Evolutionary conservation across 768 basidiomycete genomes (phyloP).

Genomic region (Suillus ampliporus): DNA sequence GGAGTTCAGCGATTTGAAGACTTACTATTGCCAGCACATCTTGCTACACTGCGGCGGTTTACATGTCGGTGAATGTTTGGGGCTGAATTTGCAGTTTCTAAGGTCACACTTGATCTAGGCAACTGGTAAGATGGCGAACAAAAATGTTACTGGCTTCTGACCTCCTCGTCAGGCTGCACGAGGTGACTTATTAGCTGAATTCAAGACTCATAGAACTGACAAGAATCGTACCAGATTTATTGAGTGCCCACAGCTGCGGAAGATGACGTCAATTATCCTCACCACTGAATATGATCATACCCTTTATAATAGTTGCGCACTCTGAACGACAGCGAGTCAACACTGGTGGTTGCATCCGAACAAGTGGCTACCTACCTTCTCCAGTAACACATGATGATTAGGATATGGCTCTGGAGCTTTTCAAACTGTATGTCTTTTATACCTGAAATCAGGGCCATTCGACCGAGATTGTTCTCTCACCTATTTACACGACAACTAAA

Average conservation of each 20-base stretch:
- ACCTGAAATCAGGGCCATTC: conserved; percentile 21
- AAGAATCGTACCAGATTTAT: conserved; percentile 47
- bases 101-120: conserved; percentile 66
- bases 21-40: conserved; percentile 77
- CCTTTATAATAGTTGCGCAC: conserved; percentile 59
- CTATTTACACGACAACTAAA: conserved; percentile 35
- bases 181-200: not conserved
- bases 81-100: conserved; percentile 67
- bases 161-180: conserved; percentile 64
- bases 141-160: conserved; percentile 21
- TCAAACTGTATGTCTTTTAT: conserved; percentile 31
- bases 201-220: conserved; percentile 5
- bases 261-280: conserved; percentile 13
- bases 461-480: conserved; percentile 25
- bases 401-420: conserved; percentile 11
- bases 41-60: conserved; percentile 54
- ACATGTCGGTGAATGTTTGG: conserved; percentile 56
- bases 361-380: conserved; percentile 51
- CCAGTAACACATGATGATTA: conserved; percentile 60
- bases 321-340: conserved; percentile 36
- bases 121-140: conserved; percentile 8
- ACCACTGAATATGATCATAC: conserved; percentile 39
- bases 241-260: conserved; percentile 58
- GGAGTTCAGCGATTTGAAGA: conserved; percentile 13
- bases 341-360: conserved; percentile 25